phyloP scores from a whole-genome alignment of 768 basidiomycete genomes.

The Termitomyces sp. region DNA sequence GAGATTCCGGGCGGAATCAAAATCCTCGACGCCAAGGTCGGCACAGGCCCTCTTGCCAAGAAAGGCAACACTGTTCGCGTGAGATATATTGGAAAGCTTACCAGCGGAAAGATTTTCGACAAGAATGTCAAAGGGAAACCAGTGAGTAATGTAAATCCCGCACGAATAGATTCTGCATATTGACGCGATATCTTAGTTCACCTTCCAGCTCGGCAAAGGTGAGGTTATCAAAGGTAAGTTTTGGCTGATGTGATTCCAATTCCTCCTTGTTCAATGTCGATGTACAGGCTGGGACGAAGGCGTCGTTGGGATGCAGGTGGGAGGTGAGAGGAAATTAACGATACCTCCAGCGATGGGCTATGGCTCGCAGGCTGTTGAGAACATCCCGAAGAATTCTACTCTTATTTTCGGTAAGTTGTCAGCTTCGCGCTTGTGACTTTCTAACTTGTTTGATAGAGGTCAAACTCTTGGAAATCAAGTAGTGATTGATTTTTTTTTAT shows the following conservation, averaged over 20 bases:
- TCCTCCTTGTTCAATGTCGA: neutral
- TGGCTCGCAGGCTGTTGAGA: conserved; percentile 51
- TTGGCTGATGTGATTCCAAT: neutral
- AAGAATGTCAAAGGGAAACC: conserved; percentile 81
- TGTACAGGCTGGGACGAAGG: conserved; percentile 83
- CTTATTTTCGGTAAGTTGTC: conserved; percentile 68
- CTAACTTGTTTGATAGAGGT: conserved; percentile 42
- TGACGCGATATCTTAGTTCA: conserved; percentile 40
- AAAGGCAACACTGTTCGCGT: conserved; percentile 77
- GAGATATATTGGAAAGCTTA: conserved; percentile 91
- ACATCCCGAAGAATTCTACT: conserved; percentile 77
- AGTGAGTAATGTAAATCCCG: conserved; percentile 36
- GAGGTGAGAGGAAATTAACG: conserved; percentile 78
- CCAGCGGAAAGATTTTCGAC: conserved; percentile 73
- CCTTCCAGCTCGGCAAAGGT: conserved; percentile 75
- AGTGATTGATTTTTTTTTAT: conserved; percentile 9
- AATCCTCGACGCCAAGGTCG: conserved; percentile 69
- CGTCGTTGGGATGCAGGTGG: conserved; percentile 86
- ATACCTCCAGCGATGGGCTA: conserved; percentile 70
- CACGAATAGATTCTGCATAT: neutral
- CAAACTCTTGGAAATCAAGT: conserved; percentile 67
- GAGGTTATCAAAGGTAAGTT: conserved; percentile 85
- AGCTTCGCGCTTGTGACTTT: neutral
- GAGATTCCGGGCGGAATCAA: conserved; percentile 70
- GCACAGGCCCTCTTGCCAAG: conserved; percentile 84